Evolutionary conservation across 2,329 filamentous ascomycete genomes (phyloP), one percentile per base, ranked within the genome.

Genomic region (Epichloe glyceriae): DNA sequence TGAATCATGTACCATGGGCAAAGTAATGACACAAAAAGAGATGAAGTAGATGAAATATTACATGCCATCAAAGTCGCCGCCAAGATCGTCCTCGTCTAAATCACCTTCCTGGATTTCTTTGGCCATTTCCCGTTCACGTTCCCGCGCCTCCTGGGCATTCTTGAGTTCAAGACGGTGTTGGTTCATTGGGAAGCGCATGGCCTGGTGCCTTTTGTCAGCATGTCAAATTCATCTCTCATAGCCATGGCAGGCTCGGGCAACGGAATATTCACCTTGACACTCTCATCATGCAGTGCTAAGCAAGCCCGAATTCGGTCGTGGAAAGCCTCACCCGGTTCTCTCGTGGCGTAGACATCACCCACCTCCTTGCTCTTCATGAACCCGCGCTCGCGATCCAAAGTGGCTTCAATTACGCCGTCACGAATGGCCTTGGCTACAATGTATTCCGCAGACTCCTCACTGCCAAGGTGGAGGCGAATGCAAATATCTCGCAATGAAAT

Each of bases 111-210:
- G 88, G 64, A 98, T 97, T 75, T 98, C 93, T 77, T 97, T 97
- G 56, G 90, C 93, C 76, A 98, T 82, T 71, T 98, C 93, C 17
- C 93, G 80, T 74, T 98, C 93, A 19, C 93, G 80, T 68, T 98
- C 93, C 47, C 93, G 80, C n/a, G 93, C 93, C 70, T 98, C 94
- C 69, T 97, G 91, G 0, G 93, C 93, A 62, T 95, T 97, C 79
- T 96, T 97, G 51, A 98, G 78, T 70, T 98, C 93, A 51, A 97
- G 76, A 17, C 93, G 82, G 70, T 98, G 93, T 70, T 97, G 93
- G 73, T 98, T 96, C 91, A 97, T 97, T 2, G 93, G 93, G 71
- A 97, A 98, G 50, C 93, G 83, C 93, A 98, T 98, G 26, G 93
- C 91, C 87, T 91, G 48, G 26, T 26, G 22, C 19, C 17, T 7